These are phyloP conservation scores for Cryphonectria carpinicola DNA, from an alignment of 2,329 filamentous ascomycete species.

Conservation along the genomic window DNA sequence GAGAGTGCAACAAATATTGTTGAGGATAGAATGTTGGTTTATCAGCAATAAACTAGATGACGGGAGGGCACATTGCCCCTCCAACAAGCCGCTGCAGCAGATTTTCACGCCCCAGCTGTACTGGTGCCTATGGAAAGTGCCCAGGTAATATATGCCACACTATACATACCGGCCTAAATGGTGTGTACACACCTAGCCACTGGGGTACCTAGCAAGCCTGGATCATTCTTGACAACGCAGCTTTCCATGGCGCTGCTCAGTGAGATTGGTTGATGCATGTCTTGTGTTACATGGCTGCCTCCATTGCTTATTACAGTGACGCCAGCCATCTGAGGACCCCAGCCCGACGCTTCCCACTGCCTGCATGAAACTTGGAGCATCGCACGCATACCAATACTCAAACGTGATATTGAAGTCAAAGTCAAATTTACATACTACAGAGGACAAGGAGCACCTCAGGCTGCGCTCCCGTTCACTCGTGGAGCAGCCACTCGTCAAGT, in stretches of 20 bases:
- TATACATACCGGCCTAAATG: not conserved
- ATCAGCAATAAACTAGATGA: conserved; percentile 9
- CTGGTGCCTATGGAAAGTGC: not conserved
- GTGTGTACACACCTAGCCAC: not conserved
- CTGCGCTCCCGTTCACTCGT: not conserved
- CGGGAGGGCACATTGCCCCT: not conserved
- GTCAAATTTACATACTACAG: not conserved
- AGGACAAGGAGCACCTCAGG: not conserved
- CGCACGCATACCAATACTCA: not conserved
- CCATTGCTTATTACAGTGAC: not conserved
- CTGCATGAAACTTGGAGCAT: not conserved
- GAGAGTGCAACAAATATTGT: not conserved
- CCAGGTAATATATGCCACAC: not conserved
- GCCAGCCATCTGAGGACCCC: not conserved
- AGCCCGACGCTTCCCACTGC: not conserved
- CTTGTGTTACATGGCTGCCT: not conserved
- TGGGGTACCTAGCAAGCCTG: not conserved
- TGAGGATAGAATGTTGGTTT: not conserved
- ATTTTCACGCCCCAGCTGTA: conserved; percentile 18
- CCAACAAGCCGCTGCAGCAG: conserved; percentile 5
- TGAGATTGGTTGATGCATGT: not conserved
- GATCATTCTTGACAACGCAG: no score
- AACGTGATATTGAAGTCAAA: not conserved
- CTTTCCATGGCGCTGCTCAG: not conserved
- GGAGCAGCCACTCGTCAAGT: not conserved